phyloP scores from a whole-genome alignment of 176 grass and related monocot species.

The Areca catechu region DNA sequence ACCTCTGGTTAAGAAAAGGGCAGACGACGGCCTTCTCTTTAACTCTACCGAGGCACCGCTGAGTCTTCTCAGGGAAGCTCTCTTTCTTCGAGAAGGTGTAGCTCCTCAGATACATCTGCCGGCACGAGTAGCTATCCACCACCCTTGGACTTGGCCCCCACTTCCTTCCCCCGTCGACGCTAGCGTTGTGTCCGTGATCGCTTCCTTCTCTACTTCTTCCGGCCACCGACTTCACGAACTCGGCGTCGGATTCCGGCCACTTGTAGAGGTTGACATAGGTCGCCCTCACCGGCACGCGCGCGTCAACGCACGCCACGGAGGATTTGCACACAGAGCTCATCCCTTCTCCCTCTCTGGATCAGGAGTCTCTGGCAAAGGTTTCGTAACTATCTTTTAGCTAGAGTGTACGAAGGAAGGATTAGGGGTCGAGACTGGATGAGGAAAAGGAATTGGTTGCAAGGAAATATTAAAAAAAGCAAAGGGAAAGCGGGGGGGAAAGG shows the following conservation, averaged over 20 bases:
- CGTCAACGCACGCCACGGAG: not conserved
- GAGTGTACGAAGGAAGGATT: not conserved
- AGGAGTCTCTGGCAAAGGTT: not conserved
- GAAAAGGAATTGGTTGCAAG: too few relatives aligned
- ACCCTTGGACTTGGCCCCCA: too few relatives aligned
- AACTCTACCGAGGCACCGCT: not conserved
- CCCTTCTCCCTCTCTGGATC: not conserved
- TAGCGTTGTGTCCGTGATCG: too few relatives aligned
- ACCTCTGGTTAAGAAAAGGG: not conserved
- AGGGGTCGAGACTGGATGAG: not conserved
- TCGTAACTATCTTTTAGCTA: too few relatives aligned
- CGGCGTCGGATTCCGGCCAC: constrained; percentile 2
- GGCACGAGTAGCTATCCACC: constrained; percentile 3
- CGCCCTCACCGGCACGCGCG: not conserved
- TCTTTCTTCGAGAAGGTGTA: constrained; percentile 17
- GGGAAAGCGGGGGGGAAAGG: too few relatives aligned
- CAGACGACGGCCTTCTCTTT: not conserved
- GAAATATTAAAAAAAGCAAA: too few relatives aligned
- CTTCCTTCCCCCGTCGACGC: too few relatives aligned
- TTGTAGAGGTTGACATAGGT: not conserved
- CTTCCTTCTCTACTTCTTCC: not conserved
- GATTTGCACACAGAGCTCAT: constrained; percentile 5
- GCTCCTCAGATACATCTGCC: constrained; percentile 14
- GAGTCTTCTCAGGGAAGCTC: not conserved
- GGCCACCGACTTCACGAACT: not conserved